Evolutionary conservation across 202 grass and related monocot species (phyloP).

Genomic region (Brachypodium distachyon): DNA sequence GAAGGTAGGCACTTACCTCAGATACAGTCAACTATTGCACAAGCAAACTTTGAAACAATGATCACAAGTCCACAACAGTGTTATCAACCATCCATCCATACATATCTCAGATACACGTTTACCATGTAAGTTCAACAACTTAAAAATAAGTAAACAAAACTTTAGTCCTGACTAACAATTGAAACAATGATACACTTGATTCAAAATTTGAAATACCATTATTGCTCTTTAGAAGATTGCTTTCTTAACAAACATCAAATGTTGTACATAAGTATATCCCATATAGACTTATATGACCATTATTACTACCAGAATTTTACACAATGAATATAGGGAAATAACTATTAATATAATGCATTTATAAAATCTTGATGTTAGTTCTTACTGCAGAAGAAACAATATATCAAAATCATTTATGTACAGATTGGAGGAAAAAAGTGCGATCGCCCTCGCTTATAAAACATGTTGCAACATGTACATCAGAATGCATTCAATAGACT

Average conservation of each 20-base stretch:
- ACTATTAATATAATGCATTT: background rate
- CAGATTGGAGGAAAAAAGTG: conserved; percentile 1
- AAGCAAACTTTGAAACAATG: background rate
- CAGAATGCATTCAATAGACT: background rate
- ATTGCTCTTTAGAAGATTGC: background rate
- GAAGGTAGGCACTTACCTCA: background rate
- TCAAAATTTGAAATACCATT: background rate
- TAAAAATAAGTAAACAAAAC: background rate
- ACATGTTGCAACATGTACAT: conserved; percentile 10
- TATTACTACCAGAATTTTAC: background rate
- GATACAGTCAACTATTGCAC: background rate
- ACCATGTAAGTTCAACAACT: background rate
- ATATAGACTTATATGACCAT: background rate
- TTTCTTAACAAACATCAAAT: background rate
- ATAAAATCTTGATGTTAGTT: background rate
- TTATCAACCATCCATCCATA: background rate
- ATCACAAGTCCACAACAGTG: background rate
- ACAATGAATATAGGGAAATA: background rate
- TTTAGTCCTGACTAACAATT: background rate
- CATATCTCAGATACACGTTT: background rate
- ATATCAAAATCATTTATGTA: conserved; percentile 17
- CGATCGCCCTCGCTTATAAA: background rate
- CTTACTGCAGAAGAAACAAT: conserved; percentile 15
- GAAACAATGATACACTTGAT: background rate
- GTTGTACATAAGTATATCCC: background rate